Base-by-base conservation (phyloP, 345 rosid genomes). In the Melastoma malabathricum region DNA sequence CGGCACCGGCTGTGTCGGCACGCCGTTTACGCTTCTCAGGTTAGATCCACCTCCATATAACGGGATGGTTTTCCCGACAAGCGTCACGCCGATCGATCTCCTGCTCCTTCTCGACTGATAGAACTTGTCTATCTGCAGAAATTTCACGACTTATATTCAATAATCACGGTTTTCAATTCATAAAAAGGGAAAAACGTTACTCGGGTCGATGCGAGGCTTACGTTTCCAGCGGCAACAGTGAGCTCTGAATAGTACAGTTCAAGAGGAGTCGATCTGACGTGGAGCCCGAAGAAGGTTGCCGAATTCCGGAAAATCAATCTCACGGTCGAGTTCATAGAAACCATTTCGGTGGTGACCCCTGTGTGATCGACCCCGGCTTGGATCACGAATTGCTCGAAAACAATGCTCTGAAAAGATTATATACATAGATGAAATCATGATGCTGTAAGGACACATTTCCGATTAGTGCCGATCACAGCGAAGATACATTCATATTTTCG, bases 291-390 rank as follows among this genome's bases (percentile, higher is more conserved):
- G 55, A 84, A 81, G 3, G 82, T 69, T 10, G 80, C 89, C 0
- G 79, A 69, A 62, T 79, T 81, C 0, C 72, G 74, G 54, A 71
- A 84, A 8, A 65, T 77, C 18, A 84, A 67, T 59, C 67, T 78
- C 41, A 76, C 78, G 0, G 75, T 62, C 68, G 76, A 79, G 60
- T 84, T 84, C 68, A 84, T 56, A 1, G 77, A 63, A 69, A 79
- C 77, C 89, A 84, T 77, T 9, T 68, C 73, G 0, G 94, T 84
- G 4, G 81, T 72, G 10, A 84, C 86, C 45, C 89, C 86, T 0
- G 86, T 72, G 55, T 43, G 50, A 60, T 84, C 94, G 43, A 68
- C 47, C 22, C 89, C 94, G 3, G 89, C 89, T 64, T 81, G 94
- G 5, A 84, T 72, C 48, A 39, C 61, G 59, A 79, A 79, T 59